Evolutionary conservation across 2,329 filamentous ascomycete genomes (phyloP).

Genomic region (Paecilomyces sp.): DNA sequence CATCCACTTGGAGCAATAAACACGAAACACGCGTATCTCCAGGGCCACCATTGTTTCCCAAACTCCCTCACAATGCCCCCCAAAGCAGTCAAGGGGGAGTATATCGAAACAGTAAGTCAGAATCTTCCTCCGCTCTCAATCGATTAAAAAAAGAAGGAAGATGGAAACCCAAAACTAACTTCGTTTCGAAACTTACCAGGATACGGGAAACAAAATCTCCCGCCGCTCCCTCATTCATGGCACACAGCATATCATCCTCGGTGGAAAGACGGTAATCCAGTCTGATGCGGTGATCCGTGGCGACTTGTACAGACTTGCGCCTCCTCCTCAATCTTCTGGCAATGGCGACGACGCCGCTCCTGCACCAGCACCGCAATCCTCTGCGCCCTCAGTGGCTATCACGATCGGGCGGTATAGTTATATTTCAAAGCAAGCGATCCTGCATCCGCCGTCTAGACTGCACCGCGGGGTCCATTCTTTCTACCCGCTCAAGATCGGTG

Average conservation of each 20-base stretch:
- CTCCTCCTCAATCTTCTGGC: conserved; percentile 10
- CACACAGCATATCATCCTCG: conserved; percentile 95
- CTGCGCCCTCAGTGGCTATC: conserved; percentile 50
- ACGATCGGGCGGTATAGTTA: conserved; percentile 89
- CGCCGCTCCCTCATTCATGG: conserved; percentile 86
- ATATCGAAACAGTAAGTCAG: conserved; percentile 79
- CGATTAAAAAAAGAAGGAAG: background rate
- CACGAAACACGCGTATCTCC: background rate
- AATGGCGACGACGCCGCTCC: conserved; percentile 21
- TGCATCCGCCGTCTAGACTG: conserved; percentile 76
- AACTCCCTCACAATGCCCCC: conserved; percentile 54
- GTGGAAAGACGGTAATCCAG: conserved; percentile 92
- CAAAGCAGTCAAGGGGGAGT: conserved; percentile 77
- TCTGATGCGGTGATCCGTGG: conserved; percentile 90
- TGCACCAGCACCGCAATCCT: conserved; percentile 19
- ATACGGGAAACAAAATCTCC: conserved; percentile 97
- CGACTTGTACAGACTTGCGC: conserved; percentile 62
- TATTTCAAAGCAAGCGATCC: conserved; percentile 66
- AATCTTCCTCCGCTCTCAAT: background rate
- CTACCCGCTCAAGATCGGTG: conserved; percentile 85
- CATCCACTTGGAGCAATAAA: background rate
- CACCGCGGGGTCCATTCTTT: conserved; percentile 60
- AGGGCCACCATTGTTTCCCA: background rate
- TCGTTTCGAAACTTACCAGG: conserved; percentile 44
- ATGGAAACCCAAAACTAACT: background rate